Conservation (phyloP, 2,329 filamentous ascomycete genomes). For the Colletotrichum lini region DNA sequence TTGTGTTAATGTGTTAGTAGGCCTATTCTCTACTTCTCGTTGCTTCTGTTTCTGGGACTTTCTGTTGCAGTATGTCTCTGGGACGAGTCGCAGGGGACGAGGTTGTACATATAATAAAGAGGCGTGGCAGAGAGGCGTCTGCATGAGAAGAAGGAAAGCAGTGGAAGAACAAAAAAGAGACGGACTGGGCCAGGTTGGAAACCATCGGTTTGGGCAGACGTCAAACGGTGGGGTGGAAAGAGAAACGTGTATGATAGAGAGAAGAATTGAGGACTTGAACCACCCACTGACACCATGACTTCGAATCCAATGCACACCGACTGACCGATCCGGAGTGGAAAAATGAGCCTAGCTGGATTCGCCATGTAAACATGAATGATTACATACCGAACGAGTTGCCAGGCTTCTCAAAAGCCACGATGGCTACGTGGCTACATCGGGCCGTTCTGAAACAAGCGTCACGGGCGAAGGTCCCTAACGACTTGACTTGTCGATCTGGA, state of each 20-base stretch:
- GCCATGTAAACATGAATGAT: not conserved
- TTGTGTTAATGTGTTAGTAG: conserved; percentile 36
- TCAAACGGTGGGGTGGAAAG: not conserved
- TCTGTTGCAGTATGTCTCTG: not conserved
- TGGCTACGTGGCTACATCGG: not conserved
- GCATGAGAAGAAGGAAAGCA: not conserved
- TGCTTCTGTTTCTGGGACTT: not conserved
- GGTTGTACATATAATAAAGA: conserved; percentile 20
- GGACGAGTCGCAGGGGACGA: not conserved
- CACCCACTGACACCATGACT: not conserved
- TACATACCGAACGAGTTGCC: not conserved
- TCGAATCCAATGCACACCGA: not conserved
- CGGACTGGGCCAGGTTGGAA: not conserved
- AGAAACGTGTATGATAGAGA: conserved; percentile 17
- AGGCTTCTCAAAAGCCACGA: not conserved
- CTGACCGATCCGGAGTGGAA: not conserved
- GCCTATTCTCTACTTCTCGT: conserved; percentile 16
- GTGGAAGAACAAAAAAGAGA: not conserved
- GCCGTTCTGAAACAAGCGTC: not conserved
- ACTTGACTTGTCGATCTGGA: not conserved
- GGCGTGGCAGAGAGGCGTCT: not conserved
- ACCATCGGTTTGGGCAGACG: not conserved
- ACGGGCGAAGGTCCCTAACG: not conserved
- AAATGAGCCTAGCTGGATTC: not conserved
- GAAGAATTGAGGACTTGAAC: conserved; percentile 36